Evolutionary conservation across 441 rosid genomes (phyloP).

Genomic region (Euphorbia schlechtendalii): DNA sequence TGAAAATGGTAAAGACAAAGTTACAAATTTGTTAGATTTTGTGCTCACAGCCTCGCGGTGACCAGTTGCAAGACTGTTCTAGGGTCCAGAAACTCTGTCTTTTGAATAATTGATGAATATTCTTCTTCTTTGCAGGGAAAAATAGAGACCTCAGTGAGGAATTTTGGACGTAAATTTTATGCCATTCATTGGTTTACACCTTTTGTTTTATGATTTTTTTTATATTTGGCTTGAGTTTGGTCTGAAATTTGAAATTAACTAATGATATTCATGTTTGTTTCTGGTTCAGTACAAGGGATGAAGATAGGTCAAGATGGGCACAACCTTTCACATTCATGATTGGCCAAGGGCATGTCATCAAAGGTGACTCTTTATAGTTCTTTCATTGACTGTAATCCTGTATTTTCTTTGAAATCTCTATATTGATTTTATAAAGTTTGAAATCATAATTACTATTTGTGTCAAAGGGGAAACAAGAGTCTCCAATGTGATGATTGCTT

Average conservation of each 20-base stretch:
- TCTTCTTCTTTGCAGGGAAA: neutral
- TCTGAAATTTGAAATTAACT: neutral
- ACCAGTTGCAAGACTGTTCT: too few species aligned
- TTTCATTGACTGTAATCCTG: neutral
- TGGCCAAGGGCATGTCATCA: neutral
- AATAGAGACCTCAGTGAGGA: neutral
- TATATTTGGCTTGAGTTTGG: neutral
- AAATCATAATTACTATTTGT: neutral
- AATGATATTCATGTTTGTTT: neutral
- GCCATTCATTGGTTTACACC: neutral
- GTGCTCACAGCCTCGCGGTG: too few species aligned
- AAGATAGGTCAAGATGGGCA: neutral
- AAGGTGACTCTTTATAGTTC: neutral
- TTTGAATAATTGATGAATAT: neutral
- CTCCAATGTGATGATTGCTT: neutral
- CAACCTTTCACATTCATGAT: neutral
- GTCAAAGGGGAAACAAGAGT: neutral
- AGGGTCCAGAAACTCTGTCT: too few species aligned
- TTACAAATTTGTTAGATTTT: too few species aligned
- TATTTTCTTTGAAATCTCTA: too few species aligned
- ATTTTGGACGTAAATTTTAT: neutral
- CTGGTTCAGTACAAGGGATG: neutral
- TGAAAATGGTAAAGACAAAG: too few species aligned
- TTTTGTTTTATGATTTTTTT: neutral
- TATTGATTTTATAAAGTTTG: neutral